These are phyloP conservation scores for Escovopsis weberi DNA, from an alignment of 2,329 filamentous ascomycete species.

Conservation along the genomic window DNA sequence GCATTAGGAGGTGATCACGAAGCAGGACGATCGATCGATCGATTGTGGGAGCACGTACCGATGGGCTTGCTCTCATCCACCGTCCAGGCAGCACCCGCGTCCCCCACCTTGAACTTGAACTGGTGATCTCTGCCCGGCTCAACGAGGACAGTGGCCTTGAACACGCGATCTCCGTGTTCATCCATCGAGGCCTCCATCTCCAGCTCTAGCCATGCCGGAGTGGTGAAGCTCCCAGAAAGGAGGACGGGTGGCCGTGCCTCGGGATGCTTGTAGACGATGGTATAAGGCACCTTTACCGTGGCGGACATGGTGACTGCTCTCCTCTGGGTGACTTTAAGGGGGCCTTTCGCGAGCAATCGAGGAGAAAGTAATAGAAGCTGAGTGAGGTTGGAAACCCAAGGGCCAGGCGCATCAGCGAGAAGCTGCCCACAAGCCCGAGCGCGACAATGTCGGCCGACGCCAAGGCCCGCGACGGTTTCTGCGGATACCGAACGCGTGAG, in stretches of 20 bases:
- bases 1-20: not conserved
- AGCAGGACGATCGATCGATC: too few species aligned
- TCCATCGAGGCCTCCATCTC: slow-evolving; percentile 47
- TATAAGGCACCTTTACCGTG: slow-evolving; percentile 26
- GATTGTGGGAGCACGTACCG: slow-evolving; percentile 26
- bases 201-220: slow-evolving; percentile 49
- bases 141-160: slow-evolving; percentile 40
- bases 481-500: not conserved
- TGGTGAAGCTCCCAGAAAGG: slow-evolving; percentile 53
- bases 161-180: slow-evolving; percentile 40
- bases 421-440: not conserved
- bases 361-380: not conserved
- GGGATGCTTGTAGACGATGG: slow-evolving; percentile 45
- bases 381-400: too few species aligned
- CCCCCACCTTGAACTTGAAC: slow-evolving; percentile 60
- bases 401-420: too few species aligned
- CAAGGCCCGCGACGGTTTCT: not conserved
- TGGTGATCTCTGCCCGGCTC: slow-evolving; percentile 46
- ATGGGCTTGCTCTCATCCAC: slow-evolving; percentile 47
- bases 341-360: not conserved
- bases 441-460: not conserved
- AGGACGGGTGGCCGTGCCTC: slow-evolving; percentile 53
- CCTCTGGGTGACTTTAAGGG: not conserved
- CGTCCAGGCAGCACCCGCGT: slow-evolving; percentile 58
- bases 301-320: slow-evolving; percentile 8